Conservation (phyloP, 805 yeast species). For the Debaryomyces tyrocola region DNA sequence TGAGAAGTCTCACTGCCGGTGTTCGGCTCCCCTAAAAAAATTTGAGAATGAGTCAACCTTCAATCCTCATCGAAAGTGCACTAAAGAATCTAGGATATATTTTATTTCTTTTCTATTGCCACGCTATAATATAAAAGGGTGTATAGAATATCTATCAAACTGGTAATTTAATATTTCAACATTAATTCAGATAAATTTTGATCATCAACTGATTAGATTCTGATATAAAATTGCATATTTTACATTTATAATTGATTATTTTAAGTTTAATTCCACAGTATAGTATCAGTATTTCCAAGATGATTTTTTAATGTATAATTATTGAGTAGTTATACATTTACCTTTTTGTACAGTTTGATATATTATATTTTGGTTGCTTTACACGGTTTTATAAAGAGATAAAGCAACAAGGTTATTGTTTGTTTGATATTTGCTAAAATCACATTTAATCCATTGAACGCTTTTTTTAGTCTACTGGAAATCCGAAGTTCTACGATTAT, state of each 20-base stretch:
- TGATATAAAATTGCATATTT: neutral
- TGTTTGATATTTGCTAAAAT: neutral
- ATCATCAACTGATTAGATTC: neutral
- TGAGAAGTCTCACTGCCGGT: neutral
- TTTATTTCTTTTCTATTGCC: neutral
- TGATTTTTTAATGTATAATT: slow-evolving; percentile 1
- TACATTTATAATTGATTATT: neutral
- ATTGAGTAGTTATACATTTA: neutral
- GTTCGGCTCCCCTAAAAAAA: neutral
- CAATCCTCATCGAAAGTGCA: neutral
- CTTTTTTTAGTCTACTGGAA: slow-evolving; percentile 6
- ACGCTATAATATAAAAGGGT: neutral
- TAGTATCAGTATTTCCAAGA: neutral
- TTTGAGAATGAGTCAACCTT: slow-evolving; percentile 1
- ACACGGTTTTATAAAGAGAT: neutral
- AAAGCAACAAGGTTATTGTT: neutral
- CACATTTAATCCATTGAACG: neutral
- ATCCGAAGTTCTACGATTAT: slow-evolving; percentile 9
- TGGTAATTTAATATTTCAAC: neutral
- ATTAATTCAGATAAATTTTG: neutral
- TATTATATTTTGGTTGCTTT: neutral
- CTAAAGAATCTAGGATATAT: neutral
- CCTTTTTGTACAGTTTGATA: neutral
- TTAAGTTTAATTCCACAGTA: neutral
- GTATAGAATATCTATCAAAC: neutral